Conservation (phyloP, 2,329 filamentous ascomycete genomes). For the Aspergillus nomiae region DNA sequence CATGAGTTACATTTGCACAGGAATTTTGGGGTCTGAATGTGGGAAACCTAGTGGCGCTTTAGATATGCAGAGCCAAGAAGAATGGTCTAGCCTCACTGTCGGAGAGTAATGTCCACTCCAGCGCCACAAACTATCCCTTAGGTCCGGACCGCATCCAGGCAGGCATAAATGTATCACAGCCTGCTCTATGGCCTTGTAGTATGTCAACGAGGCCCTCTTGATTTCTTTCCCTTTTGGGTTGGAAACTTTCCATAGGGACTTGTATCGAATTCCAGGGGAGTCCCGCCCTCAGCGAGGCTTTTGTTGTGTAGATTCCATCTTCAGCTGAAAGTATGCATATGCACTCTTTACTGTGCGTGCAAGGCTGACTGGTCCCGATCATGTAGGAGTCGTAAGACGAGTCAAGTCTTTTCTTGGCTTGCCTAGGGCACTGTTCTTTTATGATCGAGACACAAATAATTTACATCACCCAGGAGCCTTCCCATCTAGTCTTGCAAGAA, state of each 20-base stretch:
- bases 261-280: not conserved
- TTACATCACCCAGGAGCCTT: not conserved
- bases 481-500: not conserved
- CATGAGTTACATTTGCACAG: not conserved
- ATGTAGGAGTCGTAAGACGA: conserved; percentile 3
- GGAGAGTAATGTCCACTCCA: not conserved
- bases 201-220: not conserved
- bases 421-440: not conserved
- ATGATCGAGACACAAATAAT: not conserved
- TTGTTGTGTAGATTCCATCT: not conserved
- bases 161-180: not conserved
- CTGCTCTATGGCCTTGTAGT: not conserved
- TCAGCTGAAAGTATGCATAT: not conserved
- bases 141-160: not conserved
- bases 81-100: conserved; percentile 1
- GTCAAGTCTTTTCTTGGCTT: not conserved
- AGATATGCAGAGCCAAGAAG: not conserved
- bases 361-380: not conserved
- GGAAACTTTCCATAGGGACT: not conserved
- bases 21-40: not conserved
- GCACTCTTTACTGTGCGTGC: not conserved
- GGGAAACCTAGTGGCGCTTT: not conserved
- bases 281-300: no score
- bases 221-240: not conserved
- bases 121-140: conserved; percentile 2